These are phyloP conservation scores for Geotrichum ghanense DNA, from an alignment of 805 yeast genomes.

Conservation along the genomic window DNA sequence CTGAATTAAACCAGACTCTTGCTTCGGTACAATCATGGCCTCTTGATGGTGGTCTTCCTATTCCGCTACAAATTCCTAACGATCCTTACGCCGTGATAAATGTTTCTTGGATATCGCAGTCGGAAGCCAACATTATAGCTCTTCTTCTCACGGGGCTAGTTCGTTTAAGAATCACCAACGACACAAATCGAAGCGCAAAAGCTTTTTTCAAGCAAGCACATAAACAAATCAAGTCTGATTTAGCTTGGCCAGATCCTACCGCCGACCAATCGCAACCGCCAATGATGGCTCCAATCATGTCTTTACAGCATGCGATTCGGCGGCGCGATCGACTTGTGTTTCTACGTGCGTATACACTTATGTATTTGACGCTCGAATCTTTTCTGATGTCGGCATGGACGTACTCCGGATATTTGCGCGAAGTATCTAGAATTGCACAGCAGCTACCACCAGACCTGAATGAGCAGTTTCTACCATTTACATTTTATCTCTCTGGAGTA, in stretches of 20 bases:
- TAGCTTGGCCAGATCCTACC: background rate
- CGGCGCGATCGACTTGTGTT: background rate
- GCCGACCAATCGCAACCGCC: background rate
- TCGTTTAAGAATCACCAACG: background rate
- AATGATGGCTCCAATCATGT: background rate
- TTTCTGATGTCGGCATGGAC: background rate
- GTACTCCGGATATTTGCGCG: background rate
- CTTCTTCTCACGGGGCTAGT: background rate
- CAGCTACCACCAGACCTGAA: background rate
- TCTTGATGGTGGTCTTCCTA: background rate
- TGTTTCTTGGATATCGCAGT: background rate
- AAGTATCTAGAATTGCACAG: background rate
- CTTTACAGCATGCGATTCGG: background rate
- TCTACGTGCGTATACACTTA: background rate
- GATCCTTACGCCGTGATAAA: background rate
- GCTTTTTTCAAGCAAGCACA: background rate
- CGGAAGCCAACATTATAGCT: background rate
- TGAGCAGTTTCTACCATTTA: conserved; percentile 3
- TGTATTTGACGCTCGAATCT: background rate
- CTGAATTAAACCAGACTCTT: background rate
- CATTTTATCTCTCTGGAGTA: conserved; percentile 9
- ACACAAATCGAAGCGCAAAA: background rate
- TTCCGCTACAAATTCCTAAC: background rate
- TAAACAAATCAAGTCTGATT: background rate
- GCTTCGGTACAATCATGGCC: background rate